A percentile compares a stretch with the other conserved stretches of the same genome.
phyloP scores from a whole-genome alignment of 2,329 filamentous ascomycete genomes.

The Alternaria rosae region DNA sequence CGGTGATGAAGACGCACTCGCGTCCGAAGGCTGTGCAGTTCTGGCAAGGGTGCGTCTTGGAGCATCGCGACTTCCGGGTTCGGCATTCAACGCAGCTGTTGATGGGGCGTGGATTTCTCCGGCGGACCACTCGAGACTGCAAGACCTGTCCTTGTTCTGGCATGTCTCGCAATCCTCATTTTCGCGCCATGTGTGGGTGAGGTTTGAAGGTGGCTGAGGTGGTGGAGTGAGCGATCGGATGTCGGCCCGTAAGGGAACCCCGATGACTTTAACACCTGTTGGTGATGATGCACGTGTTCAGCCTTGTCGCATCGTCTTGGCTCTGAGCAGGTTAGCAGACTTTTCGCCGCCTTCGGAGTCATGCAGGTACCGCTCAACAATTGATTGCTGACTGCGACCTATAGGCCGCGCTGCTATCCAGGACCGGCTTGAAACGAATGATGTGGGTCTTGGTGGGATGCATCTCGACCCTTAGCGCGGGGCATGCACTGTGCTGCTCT shows the following conservation, averaged over 20 bases:
- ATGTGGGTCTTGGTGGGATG: conserved; percentile 8
- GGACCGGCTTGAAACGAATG: conserved; percentile 8
- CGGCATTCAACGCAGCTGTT: conserved; percentile 51
- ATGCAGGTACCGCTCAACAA: conserved; percentile 32
- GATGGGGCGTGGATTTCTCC: conserved; percentile 50
- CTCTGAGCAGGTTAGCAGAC: conserved; percentile 14
- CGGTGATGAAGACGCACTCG: conserved; percentile 50
- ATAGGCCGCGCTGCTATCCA: conserved; percentile 1
- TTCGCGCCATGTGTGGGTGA: conserved; percentile 40
- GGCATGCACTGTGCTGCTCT: conserved; percentile 1
- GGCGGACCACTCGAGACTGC: conserved; percentile 49
- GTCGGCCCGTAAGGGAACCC: conserved; percentile 26
- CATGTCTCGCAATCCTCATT: conserved; percentile 45
- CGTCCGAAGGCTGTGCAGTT: conserved; percentile 50
- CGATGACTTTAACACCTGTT: conserved; percentile 12
- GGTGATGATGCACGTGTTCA: conserved; percentile 23
- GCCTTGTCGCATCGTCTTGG: conserved; percentile 20
- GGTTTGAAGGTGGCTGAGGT: conserved; percentile 23
- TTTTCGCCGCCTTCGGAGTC: conserved; percentile 28
- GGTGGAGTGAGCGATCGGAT: conserved; percentile 24
- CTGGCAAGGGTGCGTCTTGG: conserved; percentile 51
- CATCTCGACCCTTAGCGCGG: conserved; percentile 4
- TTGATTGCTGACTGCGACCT: conserved; percentile 6
- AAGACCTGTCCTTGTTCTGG: conserved; percentile 47
- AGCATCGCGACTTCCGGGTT: conserved; percentile 49